phyloP scores from a whole-genome alignment of 352 stramenopile genomes.

The Globisporangium middletonii region DNA sequence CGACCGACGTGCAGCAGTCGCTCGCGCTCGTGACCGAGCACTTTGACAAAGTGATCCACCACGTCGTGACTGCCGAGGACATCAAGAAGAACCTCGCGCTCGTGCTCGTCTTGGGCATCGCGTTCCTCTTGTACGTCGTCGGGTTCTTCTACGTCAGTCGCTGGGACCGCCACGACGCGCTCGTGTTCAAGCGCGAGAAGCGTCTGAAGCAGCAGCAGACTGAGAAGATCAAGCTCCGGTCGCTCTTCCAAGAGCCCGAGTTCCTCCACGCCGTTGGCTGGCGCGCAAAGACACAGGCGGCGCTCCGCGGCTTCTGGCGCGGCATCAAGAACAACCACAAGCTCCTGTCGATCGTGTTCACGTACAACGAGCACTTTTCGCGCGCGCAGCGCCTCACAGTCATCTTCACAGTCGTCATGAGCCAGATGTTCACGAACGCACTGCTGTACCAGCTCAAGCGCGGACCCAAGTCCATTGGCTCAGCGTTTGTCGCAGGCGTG shows the following conservation, averaged over 20 bases:
- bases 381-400: slow-evolving; percentile 56
- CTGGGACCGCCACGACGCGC: slow-evolving; percentile 45
- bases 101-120: slow-evolving; percentile 38
- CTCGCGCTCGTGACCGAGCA: slow-evolving; percentile 47
- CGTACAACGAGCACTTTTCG: slow-evolving; percentile 67
- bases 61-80: slow-evolving; percentile 49
- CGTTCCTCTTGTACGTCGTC: slow-evolving; percentile 50
- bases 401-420: slow-evolving; percentile 65
- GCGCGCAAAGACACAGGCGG: slow-evolving; percentile 34
- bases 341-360: slow-evolving; percentile 61
- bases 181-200: slow-evolving; percentile 29
- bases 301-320: slow-evolving; percentile 31
- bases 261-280: slow-evolving; percentile 43
- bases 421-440: slow-evolving; percentile 68
- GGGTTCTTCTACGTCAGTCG: slow-evolving; percentile 53
- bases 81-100: slow-evolving; percentile 53
- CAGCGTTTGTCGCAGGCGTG: slow-evolving; percentile 45
- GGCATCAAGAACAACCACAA: slow-evolving; percentile 66
- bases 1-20: slow-evolving; percentile 54
- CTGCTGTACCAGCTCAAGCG: slow-evolving; percentile 51
- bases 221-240: slow-evolving; percentile 48
- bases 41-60: slow-evolving; percentile 51
- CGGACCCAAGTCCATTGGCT: slow-evolving; percentile 36
- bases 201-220: slow-evolving; percentile 27
- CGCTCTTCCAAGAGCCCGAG: slow-evolving; percentile 58